Percentiles rank a stretch among this genome's conserved stretches.
Conservation (phyloP, 257 asterid genomes). For the Rubia yunnanensis region DNA sequence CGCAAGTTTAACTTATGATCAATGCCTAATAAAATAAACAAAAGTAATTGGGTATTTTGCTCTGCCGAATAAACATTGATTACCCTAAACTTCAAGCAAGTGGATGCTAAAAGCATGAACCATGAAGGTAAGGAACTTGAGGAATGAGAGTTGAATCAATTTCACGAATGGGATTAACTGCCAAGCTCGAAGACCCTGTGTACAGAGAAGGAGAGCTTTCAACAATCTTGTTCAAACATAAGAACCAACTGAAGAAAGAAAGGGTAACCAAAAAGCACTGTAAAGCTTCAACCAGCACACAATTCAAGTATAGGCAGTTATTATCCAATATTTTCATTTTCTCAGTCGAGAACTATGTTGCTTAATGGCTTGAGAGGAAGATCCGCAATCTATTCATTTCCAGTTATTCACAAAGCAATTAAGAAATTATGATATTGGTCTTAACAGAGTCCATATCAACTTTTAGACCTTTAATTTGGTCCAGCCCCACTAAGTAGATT, state of each 20-base stretch:
- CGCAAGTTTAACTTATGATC: too few relatives aligned
- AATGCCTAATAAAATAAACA: too few relatives aligned
- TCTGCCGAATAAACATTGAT: not conserved
- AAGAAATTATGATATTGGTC: slow-evolving; percentile 90
- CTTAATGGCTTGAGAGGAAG: too few relatives aligned
- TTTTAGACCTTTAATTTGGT: slow-evolving; percentile 64
- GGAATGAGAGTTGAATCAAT: not conserved
- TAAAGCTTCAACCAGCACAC: not conserved
- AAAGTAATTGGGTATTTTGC: not conserved
- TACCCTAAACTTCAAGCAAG: not conserved
- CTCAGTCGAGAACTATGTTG: too few relatives aligned
- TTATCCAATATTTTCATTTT: not conserved
- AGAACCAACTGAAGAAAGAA: not conserved
- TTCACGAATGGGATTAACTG: not conserved
- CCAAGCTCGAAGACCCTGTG: not conserved
- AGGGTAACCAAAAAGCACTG: not conserved
- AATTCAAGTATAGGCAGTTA: not conserved
- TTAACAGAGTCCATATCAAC: slow-evolving; percentile 69
- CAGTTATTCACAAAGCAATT: not conserved
- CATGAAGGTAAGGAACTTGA: too few relatives aligned
- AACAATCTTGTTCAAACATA: not conserved
- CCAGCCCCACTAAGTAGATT: slow-evolving; percentile 50
- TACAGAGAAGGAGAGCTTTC: not conserved
- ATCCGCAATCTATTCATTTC: not conserved
- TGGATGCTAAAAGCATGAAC: not conserved